phyloP scores from a whole-genome alignment of 192 early-diverging fungal species.

The Backusella macrospora region DNA sequence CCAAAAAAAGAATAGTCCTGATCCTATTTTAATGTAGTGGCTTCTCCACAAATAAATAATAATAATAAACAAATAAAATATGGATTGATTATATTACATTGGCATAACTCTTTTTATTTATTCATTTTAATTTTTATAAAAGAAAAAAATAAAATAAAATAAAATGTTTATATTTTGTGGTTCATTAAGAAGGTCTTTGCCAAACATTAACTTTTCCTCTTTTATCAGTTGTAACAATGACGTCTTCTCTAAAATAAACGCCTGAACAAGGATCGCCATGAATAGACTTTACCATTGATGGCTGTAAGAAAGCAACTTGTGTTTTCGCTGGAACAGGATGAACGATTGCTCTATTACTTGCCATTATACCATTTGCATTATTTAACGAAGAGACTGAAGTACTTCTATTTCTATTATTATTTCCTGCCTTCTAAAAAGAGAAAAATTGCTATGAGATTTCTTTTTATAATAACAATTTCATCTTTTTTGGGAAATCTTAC shows the following conservation, averaged over 20 bases:
- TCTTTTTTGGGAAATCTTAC: constrained; percentile 38
- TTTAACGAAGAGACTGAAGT: constrained; percentile 36
- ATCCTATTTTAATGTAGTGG: no score
- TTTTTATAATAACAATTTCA: no score
- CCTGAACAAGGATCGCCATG: constrained; percentile 42
- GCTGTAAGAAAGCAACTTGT: constrained; percentile 40
- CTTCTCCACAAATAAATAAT: no score
- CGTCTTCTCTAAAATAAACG: constrained; percentile 41
- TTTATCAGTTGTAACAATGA: constrained; percentile 44
- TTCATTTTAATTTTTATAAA: no score
- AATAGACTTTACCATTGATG: constrained; percentile 34
- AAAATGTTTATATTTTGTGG: no score
- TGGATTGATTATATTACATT: no score
- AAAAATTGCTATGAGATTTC: not conserved
- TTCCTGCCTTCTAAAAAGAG: not conserved
- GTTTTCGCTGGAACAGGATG: constrained; percentile 37
- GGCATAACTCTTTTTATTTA: no score
- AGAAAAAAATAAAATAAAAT: no score
- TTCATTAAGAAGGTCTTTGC: constrained; percentile 28
- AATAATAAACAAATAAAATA: no score
- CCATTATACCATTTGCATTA: not conserved
- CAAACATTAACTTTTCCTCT: constrained; percentile 37
- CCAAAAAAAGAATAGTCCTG: no score
- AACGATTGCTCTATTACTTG: constrained; percentile 13
- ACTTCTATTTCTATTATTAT: constrained; percentile 28